Conservation (phyloP, 1,284 basidiomycete species). For the Testicularia cyperi region DNA sequence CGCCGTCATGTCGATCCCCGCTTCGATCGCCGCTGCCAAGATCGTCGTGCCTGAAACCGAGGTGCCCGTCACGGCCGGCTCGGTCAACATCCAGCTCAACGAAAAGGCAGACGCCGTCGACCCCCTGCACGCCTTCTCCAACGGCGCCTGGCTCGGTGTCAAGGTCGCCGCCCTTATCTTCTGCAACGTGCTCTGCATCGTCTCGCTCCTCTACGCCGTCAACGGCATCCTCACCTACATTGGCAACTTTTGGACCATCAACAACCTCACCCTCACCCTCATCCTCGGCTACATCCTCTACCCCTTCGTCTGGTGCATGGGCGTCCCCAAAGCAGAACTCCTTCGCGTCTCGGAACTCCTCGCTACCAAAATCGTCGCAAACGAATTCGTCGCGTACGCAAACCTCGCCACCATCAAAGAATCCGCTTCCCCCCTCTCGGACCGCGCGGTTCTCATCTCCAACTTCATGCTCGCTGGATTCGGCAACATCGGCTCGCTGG, state of each 20-base stretch:
- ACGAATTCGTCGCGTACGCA: slow-evolving; percentile 78
- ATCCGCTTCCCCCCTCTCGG: slow-evolving; percentile 67
- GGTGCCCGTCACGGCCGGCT: slow-evolving; percentile 80
- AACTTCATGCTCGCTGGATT: slow-evolving; percentile 86
- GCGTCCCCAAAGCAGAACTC: slow-evolving; percentile 61
- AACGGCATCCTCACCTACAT: slow-evolving; percentile 87
- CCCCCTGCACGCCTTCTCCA: slow-evolving; percentile 81
- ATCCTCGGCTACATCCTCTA: slow-evolving; percentile 81
- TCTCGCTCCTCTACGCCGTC: slow-evolving; percentile 73
- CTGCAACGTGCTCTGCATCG: slow-evolving; percentile 74
- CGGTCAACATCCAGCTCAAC: slow-evolving; percentile 75
- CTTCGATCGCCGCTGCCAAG: slow-evolving; percentile 87
- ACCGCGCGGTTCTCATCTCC: slow-evolving; percentile 72
- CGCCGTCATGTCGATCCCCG: slow-evolving; percentile 90
- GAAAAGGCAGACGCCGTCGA: slow-evolving; percentile 64
- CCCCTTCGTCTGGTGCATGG: slow-evolving; percentile 70
- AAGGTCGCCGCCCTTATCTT: slow-evolving; percentile 82
- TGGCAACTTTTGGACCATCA: slow-evolving; percentile 80
- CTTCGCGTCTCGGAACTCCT: slow-evolving; percentile 66
- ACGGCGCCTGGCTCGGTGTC: slow-evolving; percentile 82
- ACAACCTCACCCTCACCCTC: slow-evolving; percentile 76
- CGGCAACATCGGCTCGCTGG: slow-evolving; percentile 74
- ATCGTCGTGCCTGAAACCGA: slow-evolving; percentile 79
- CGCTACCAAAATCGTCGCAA: slow-evolving; percentile 79
- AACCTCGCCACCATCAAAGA: slow-evolving; percentile 42